These are phyloP conservation scores for Annulohypoxylon maeteangense DNA, from an alignment of 495 filamentous ascomycete species.

Conservation along the genomic window DNA sequence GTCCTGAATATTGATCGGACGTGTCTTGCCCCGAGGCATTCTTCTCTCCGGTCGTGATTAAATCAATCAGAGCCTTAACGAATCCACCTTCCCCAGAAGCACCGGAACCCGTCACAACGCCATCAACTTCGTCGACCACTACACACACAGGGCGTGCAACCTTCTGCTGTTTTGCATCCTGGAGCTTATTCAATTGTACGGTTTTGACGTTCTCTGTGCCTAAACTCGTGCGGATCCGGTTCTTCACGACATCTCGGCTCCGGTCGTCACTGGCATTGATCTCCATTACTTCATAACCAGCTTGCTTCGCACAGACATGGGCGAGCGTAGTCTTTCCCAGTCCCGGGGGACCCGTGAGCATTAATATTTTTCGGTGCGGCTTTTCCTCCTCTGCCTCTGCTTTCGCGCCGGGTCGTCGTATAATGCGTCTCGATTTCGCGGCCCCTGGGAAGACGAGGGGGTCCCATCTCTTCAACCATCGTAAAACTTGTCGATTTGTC, in stretches of 20 bases:
- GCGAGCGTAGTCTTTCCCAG: slow-evolving; percentile 96
- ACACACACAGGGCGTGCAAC: slow-evolving; percentile 90
- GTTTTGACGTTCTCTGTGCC: slow-evolving; percentile 93
- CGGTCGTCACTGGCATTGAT: slow-evolving; percentile 88
- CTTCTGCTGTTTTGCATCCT: slow-evolving; percentile 69
- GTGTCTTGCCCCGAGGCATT: slow-evolving; percentile 65
- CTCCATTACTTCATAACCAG: slow-evolving; percentile 93
- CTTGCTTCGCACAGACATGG: slow-evolving; percentile 93
- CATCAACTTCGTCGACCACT: slow-evolving; percentile 96
- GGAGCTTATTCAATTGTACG: slow-evolving; percentile 70
- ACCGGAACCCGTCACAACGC: slow-evolving; percentile 82
- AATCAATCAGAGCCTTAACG: slow-evolving; percentile 91
- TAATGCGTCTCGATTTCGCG: slow-evolving; percentile 61
- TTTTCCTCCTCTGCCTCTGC: slow-evolving; percentile 67
- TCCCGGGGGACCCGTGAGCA: slow-evolving; percentile 90
- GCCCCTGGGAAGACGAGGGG: slow-evolving; percentile 86
- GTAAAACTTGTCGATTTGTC: slow-evolving; percentile 89
- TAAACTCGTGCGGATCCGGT: slow-evolving; percentile 85
- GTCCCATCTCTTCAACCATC: slow-evolving; percentile 96
- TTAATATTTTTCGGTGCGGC: slow-evolving; percentile 82
- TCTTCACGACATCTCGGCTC: slow-evolving; percentile 82
- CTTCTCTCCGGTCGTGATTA: slow-evolving; percentile 85
- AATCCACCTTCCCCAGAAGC: slow-evolving; percentile 82
- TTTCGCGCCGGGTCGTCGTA: slow-evolving; percentile 51
- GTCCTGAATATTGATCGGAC: slow-evolving; percentile 42